A percentile compares a stretch with the other conserved stretches of the same genome.
Evolutionary conservation across 495 filamentous ascomycete species (phyloP).

Genomic region (Neurospora discreta): DNA sequence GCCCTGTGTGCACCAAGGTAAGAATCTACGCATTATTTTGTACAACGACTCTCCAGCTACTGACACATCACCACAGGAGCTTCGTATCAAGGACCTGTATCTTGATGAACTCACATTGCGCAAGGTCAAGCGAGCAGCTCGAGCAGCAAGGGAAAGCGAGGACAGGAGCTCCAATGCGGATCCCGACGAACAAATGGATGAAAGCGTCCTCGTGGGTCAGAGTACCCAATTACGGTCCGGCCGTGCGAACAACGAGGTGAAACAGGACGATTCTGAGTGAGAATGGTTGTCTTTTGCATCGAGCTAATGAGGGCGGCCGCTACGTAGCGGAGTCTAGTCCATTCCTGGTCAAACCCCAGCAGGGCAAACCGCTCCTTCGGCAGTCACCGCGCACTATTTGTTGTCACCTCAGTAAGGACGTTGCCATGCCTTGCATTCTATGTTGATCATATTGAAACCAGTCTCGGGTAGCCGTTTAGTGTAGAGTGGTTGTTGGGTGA

Average conservation of each 20-base stretch:
- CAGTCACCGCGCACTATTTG: neutral
- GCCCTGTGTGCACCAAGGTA: constrained; percentile 37
- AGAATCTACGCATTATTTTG: neutral
- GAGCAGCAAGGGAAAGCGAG: constrained; percentile 16
- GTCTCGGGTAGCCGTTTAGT: neutral
- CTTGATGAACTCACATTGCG: constrained; percentile 32
- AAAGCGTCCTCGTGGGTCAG: constrained; percentile 15
- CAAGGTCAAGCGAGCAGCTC: constrained; percentile 26
- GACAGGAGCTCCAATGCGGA: constrained; percentile 20
- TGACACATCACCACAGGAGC: constrained; percentile 17
- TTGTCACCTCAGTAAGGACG: neutral
- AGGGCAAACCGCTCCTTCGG: neutral
- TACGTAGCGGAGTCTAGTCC: neutral
- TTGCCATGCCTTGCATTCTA: neutral
- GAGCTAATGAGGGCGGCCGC: neutral
- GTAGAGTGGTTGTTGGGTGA: neutral
- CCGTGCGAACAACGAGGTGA: constrained; percentile 3
- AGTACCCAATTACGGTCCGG: constrained; percentile 6
- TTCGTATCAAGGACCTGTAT: constrained; percentile 27
- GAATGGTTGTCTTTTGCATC: neutral
- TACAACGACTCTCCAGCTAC: neutral
- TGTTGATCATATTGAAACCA: neutral
- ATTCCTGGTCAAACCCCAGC: neutral
- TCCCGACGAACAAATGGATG: constrained; percentile 16
- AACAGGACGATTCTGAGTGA: constrained; percentile 10